These are phyloP conservation scores for Hydnomerulius pinastri DNA, from an alignment of 768 basidiomycete genomes.

Conservation along the genomic window DNA sequence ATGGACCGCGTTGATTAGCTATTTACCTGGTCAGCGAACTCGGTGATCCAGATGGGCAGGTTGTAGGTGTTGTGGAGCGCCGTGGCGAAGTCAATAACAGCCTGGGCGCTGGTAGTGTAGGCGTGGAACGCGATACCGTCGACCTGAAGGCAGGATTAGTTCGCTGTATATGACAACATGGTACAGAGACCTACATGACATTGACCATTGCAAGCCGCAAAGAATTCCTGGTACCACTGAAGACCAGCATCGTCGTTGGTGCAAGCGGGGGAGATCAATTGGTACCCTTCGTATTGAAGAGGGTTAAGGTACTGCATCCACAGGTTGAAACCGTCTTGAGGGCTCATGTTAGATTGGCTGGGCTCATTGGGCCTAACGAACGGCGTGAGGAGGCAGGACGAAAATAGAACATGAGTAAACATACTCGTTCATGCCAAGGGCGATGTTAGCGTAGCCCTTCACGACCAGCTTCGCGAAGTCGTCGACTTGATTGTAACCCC, in stretches of 20 bases:
- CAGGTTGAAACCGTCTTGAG: slow-evolving; percentile 47
- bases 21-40: slow-evolving; percentile 68
- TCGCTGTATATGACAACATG: background rate
- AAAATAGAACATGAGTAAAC: slow-evolving; percentile 17
- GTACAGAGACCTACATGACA: slow-evolving; percentile 48
- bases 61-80: slow-evolving; percentile 46
- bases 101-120: slow-evolving; percentile 54
- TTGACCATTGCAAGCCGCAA: slow-evolving; percentile 45
- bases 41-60: slow-evolving; percentile 55
- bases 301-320: slow-evolving; percentile 68
- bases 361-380: slow-evolving; percentile 62
- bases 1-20: background rate
- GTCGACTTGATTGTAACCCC: slow-evolving; percentile 52
- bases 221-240: slow-evolving; percentile 65
- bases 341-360: slow-evolving; percentile 61
- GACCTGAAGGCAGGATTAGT: slow-evolving; percentile 40
- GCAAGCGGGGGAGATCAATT: slow-evolving; percentile 63
- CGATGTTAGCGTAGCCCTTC: slow-evolving; percentile 50
- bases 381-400: slow-evolving; percentile 2
- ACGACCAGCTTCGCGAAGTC: slow-evolving; percentile 48
- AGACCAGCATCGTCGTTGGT: slow-evolving; percentile 61
- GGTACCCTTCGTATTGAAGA: slow-evolving; percentile 55
- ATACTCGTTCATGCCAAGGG: slow-evolving; percentile 77
- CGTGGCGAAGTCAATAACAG: slow-evolving; percentile 54
- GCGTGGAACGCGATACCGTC: slow-evolving; percentile 64